Evolutionary conservation across 2,329 filamentous ascomycete species (phyloP).

Genomic region (Mariannaea elegans): DNA sequence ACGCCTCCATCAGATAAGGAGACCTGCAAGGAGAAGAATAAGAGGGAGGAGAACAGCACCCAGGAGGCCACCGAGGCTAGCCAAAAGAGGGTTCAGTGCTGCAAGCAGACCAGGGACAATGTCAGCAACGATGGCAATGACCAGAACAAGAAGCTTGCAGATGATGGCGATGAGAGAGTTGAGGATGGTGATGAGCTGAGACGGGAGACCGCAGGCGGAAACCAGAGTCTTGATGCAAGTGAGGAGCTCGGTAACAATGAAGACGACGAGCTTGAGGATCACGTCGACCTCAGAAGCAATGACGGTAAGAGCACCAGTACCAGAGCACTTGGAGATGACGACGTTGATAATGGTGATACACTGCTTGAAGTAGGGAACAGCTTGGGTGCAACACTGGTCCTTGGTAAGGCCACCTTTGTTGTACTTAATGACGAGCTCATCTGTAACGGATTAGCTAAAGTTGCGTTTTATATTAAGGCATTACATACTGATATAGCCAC

Average conservation of each 20-base stretch:
- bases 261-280: conserved; percentile 1
- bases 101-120: not conserved
- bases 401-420: conserved; percentile 18
- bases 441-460: not conserved
- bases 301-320: conserved; percentile 27
- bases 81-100: not conserved
- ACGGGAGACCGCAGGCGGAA: not conserved
- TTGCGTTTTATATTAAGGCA: too few species aligned
- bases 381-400: conserved; percentile 21
- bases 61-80: not conserved
- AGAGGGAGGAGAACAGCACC: not conserved
- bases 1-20: not conserved
- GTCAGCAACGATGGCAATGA: not conserved
- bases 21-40: not conserved
- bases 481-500: not conserved
- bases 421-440: not conserved
- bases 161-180: not conserved
- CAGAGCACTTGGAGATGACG: conserved; percentile 31
- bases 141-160: not conserved
- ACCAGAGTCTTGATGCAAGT: not conserved
- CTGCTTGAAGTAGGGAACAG: conserved; percentile 21
- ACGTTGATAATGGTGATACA: conserved; percentile 14
- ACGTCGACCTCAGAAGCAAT: conserved; percentile 2
- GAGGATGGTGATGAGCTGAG: not conserved
- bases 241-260: not conserved